These are phyloP conservation scores for Botrytis fragariae DNA, from an alignment of 2,329 filamentous ascomycete species.

Conservation along the genomic window DNA sequence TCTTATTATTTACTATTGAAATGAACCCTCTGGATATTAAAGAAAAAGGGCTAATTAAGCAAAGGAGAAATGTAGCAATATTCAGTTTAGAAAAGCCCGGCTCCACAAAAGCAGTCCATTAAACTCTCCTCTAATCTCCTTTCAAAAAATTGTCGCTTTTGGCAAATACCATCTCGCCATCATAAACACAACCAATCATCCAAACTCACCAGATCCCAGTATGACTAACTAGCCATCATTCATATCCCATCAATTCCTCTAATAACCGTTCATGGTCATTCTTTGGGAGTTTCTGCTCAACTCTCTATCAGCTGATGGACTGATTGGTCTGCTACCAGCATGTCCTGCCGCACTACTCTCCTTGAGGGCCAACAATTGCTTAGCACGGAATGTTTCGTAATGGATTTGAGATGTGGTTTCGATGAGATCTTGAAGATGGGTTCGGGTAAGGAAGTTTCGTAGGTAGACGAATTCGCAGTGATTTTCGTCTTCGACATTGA, in stretches of 20 bases:
- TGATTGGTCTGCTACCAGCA: constrained; percentile 86
- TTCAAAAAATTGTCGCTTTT: constrained; percentile 39
- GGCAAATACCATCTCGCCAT: constrained; percentile 35
- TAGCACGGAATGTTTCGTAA: constrained; percentile 99
- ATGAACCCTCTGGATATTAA: constrained; percentile 38
- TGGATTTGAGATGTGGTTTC: constrained; percentile 99
- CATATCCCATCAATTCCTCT: constrained; percentile 39
- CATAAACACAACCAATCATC: constrained; percentile 31
- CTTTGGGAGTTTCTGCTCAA: constrained; percentile 95
- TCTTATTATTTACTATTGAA: constrained; percentile 31
- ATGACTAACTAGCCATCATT: constrained; percentile 12
- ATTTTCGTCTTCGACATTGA: constrained; percentile 99
- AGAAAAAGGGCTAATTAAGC: constrained; percentile 39
- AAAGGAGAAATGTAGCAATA: constrained; percentile 38
- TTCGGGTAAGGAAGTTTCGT: constrained; percentile 96
- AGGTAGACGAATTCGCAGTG: constrained; percentile 99
- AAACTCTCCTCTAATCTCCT: constrained; percentile 34
- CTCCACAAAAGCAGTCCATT: constrained; percentile 30
- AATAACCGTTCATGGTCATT: constrained; percentile 99
- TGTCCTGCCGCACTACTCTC: constrained; percentile 83
- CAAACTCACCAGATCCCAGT: constrained; percentile 9
- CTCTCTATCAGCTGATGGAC: constrained; percentile 89
- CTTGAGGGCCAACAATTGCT: constrained; percentile 96
- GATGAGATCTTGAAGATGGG: constrained; percentile 96
- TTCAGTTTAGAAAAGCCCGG: constrained; percentile 34